Evolutionary conservation across 768 basidiomycete genomes (phyloP), one percentile per base, ranked within the genome.

Genomic region (Lanmaoa pseudosensibilis): DNA sequence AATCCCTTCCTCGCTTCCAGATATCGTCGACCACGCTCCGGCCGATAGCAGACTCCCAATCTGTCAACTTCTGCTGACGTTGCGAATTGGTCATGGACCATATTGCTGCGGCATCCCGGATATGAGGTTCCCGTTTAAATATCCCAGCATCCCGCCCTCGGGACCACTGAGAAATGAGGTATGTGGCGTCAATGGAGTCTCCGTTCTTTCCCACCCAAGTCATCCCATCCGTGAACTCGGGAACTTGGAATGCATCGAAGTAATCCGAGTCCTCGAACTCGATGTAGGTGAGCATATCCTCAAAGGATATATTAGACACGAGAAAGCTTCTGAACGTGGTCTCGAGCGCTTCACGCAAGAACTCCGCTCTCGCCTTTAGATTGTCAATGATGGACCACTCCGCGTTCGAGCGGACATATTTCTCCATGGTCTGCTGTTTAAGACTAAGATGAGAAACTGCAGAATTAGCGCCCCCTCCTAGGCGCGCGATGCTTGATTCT

Each of bases 381-480:
- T 52, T 46, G 58, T 86, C 70, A 8, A 87, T 77, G 19, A 73
- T 64, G 2, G 55, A 36, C 78, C 77, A 80, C 30, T 80, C 78
- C 0, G 59, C 60, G 19, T 70, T 69, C 2, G 65, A 66, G 33
- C 74, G 63, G 13, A 54, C 61, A 33, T 61, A 38, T 54, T 33
- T 59, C 47, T 44, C 64, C 58, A 9, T 63, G 16, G 57, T 38
- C 54, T 83, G 81, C 0, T 75, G 76, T 9, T 69, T 70, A 3
- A 88, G 65, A 5, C 75, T 63, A 25, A 88, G 68, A 0, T 72
- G 67, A 39, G 78, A 78, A 0, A 84, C 84, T 0, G 73, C 60
- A 0, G 71, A 0, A 4, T 82, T 83, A 0, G 78, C 76, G 58
- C 86, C 85, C 2, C 86, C 79, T 9, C 77, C 77, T 0, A 88